Evolutionary conservation across 164 flowering plant species (phyloP).

Genomic region (Aristolochia californica): DNA sequence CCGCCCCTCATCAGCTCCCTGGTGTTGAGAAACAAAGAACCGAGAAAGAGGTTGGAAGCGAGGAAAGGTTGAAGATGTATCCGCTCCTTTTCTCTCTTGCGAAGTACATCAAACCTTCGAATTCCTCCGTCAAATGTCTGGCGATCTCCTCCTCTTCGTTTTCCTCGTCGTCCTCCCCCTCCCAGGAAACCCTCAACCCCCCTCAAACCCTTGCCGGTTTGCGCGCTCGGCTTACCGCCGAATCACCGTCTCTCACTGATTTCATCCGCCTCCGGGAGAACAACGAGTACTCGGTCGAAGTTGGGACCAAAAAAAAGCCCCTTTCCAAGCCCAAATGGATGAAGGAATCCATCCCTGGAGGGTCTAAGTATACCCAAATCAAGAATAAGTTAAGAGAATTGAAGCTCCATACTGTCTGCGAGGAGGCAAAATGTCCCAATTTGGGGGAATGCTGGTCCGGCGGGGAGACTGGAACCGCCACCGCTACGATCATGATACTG

Average conservation of each 20-base stretch:
- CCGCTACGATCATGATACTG: constrained; percentile 28
- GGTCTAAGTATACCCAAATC: constrained; percentile 20
- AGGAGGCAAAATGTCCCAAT: constrained; percentile 27
- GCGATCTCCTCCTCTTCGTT: not conserved
- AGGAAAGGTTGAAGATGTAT: constrained; percentile 1
- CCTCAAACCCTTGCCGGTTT: constrained; percentile 14
- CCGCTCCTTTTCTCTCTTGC: constrained; percentile 4
- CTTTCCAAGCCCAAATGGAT: constrained; percentile 30
- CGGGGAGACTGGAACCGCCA: constrained; percentile 29
- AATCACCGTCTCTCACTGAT: constrained; percentile 18
- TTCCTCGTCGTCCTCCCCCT: not conserved
- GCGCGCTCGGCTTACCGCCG: constrained; percentile 14
- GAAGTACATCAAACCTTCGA: not conserved
- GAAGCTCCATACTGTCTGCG: constrained; percentile 27
- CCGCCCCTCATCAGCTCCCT: no score
- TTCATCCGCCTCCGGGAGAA: constrained; percentile 15
- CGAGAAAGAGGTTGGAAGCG: no score
- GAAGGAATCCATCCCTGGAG: constrained; percentile 26
- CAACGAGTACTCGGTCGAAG: constrained; percentile 24
- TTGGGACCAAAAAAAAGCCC: constrained; percentile 26
- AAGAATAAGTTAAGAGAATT: constrained; percentile 22
- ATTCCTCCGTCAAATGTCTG: no score
- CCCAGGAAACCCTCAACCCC: not conserved
- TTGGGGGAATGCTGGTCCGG: constrained; percentile 30
- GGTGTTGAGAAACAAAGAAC: no score